A percentile compares a stretch with the other conserved stretches of the same genome.
These are phyloP conservation scores for Beauveria caledonica DNA, from an alignment of 2,329 filamentous ascomycete genomes.

Conservation along the genomic window DNA sequence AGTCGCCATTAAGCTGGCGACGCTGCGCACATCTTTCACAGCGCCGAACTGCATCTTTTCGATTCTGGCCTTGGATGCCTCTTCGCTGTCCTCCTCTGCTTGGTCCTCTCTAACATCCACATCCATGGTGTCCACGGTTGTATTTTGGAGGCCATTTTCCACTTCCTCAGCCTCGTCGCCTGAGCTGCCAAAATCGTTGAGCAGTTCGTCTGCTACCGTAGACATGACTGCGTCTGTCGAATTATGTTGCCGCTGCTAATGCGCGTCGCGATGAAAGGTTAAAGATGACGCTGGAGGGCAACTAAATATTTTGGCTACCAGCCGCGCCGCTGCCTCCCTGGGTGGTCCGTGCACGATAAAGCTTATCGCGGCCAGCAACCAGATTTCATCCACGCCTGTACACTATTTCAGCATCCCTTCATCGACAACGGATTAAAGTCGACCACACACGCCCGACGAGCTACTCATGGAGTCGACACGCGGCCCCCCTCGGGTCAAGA, in stretches of 20 bases:
- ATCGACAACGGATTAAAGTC: background rate
- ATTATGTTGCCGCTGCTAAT: background rate
- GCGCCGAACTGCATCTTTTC: conserved; percentile 72
- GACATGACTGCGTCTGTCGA: conserved; percentile 51
- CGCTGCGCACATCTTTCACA: conserved; percentile 70
- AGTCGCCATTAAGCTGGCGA: conserved; percentile 72
- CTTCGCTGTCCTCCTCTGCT: conserved; percentile 51
- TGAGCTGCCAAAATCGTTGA: conserved; percentile 61
- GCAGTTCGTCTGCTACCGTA: conserved; percentile 82
- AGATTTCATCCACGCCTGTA: conserved; percentile 1
- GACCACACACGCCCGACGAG: background rate
- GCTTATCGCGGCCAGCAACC: conserved; percentile 6
- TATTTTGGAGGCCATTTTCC: conserved; percentile 36
- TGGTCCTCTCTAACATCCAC: conserved; percentile 39
- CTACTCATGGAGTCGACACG: conserved; percentile 76
- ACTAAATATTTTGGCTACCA: conserved; percentile 10
- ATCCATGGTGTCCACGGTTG: conserved; percentile 41
- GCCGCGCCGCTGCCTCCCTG: conserved; percentile 2
- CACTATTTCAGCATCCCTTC: background rate
- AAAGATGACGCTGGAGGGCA: background rate
- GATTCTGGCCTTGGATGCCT: conserved; percentile 67
- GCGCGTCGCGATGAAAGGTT: background rate
- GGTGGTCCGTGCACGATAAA: conserved; percentile 11
- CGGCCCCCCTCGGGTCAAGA: conserved; percentile 93
- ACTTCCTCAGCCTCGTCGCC: conserved; percentile 66